A percentile compares a stretch with the other conserved stretches of the same genome.
Conservation (phyloP, 2,329 filamentous ascomycete species). For the Arachnomyces sp. region DNA sequence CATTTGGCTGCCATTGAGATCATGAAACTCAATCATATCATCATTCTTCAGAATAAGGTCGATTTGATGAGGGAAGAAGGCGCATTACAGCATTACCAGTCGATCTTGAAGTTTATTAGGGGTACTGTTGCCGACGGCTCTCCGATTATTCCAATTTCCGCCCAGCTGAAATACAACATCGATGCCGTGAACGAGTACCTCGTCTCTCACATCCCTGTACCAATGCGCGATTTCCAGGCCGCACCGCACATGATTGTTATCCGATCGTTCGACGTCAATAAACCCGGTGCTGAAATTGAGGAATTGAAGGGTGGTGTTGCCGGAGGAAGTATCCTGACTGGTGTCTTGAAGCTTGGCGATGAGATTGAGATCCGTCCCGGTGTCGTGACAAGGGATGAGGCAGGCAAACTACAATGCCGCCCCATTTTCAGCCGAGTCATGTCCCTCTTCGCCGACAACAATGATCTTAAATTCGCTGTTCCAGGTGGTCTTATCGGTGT, state of each 20-base stretch:
- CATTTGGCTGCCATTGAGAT: slow-evolving; percentile 99
- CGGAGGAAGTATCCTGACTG: slow-evolving; percentile 91
- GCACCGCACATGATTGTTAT: slow-evolving; percentile 99
- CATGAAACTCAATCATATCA: slow-evolving; percentile 99
- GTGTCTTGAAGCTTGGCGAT: slow-evolving; percentile 92
- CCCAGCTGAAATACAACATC: slow-evolving; percentile 99
- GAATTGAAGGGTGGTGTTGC: slow-evolving; percentile 98
- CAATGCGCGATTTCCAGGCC: slow-evolving; percentile 79
- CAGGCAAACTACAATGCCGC: slow-evolving; percentile 89
- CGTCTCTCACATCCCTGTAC: slow-evolving; percentile 89
- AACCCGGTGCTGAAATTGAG: slow-evolving; percentile 97
- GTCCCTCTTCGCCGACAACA: slow-evolving; percentile 92
- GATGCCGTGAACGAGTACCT: slow-evolving; percentile 96
- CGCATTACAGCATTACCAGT: slow-evolving; percentile 89
- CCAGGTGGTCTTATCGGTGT: slow-evolving; percentile 97
- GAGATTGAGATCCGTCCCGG: slow-evolving; percentile 99
- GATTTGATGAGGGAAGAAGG: slow-evolving; percentile 96
- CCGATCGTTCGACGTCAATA: slow-evolving; percentile 98
- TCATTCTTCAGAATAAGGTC: slow-evolving; percentile 99
- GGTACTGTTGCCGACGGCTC: slow-evolving; percentile 93
- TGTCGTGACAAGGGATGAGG: slow-evolving; percentile 91
- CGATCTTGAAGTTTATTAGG: slow-evolving; percentile 96
- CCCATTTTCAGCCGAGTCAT: slow-evolving; percentile 95
- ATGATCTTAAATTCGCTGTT: slow-evolving; percentile 96
- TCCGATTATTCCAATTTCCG: slow-evolving; percentile 92